phyloP scores from a whole-genome alignment of 352 stramenopile species.

The Labyrinthula sp. region DNA sequence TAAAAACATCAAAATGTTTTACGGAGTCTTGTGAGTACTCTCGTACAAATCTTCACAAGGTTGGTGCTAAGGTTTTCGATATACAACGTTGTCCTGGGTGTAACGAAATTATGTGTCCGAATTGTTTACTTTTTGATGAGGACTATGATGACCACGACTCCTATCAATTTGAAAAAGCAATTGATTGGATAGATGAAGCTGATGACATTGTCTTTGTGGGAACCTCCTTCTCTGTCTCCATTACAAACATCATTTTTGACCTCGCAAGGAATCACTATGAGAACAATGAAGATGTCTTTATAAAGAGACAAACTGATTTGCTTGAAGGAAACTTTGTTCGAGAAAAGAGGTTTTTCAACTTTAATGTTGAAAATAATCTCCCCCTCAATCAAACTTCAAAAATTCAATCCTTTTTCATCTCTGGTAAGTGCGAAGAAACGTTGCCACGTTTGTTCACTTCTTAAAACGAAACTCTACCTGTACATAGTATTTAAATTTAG shows the following conservation, averaged over 20 bases:
- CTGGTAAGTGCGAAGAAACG: slow-evolving; percentile 5
- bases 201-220: slow-evolving; percentile 44
- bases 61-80: slow-evolving; percentile 13
- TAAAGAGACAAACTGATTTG: too few species aligned
- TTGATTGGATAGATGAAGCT: slow-evolving; percentile 35
- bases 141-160: slow-evolving; percentile 45
- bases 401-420: slow-evolving; percentile 8
- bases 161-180: slow-evolving; percentile 45
- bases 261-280: slow-evolving; percentile 30
- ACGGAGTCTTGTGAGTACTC: slow-evolving; percentile 30
- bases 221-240: slow-evolving; percentile 41
- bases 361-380: slow-evolving; percentile 22
- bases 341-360: too few species aligned
- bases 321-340: too few species aligned
- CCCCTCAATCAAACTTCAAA: slow-evolving; percentile 2
- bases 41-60: slow-evolving; percentile 8
- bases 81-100: slow-evolving; percentile 21
- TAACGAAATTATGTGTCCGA: slow-evolving; percentile 26
- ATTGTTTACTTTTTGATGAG: slow-evolving; percentile 46
- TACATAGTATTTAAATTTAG: too few species aligned
- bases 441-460: too few species aligned
- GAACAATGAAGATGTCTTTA: slow-evolving; percentile 1
- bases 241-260: slow-evolving; percentile 42
- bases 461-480: too few species aligned
- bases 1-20: slow-evolving; percentile 45